A percentile compares a stretch with the other conserved stretches of the same genome.
Evolutionary conservation across 164 flowering plant species (phyloP).

Genomic region (Magnolia changhungtana): DNA sequence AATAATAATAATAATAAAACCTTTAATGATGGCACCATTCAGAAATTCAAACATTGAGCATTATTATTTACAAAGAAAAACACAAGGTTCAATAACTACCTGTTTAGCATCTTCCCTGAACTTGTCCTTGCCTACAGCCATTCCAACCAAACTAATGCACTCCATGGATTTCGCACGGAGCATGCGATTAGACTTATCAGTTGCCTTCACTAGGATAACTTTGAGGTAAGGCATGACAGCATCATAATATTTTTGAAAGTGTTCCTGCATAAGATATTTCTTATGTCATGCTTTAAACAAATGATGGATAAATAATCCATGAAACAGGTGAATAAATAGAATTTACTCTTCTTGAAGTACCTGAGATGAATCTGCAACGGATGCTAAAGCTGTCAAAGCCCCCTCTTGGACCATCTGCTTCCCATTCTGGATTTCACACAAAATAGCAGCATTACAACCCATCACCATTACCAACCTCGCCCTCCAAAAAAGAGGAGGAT

Average conservation of each 20-base stretch:
- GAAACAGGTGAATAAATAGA: neutral
- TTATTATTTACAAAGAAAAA: neutral
- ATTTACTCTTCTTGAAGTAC: conserved; percentile 28
- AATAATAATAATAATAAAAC: too few relatives aligned
- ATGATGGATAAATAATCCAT: neutral
- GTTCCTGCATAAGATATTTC: conserved; percentile 46
- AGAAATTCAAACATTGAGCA: neutral
- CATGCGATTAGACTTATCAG: conserved; percentile 93
- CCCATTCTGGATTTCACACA: conserved; percentile 58
- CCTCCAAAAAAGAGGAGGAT: neutral
- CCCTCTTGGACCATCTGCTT: conserved; percentile 99
- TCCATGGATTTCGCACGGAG: conserved; percentile 99
- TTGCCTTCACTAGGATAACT: conserved; percentile 85
- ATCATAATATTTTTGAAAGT: conserved; percentile 95
- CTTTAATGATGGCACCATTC: neutral
- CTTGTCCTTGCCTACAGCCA: conserved; percentile 99
- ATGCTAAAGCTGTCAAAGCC: conserved; percentile 98
- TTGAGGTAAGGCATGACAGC: conserved; percentile 97
- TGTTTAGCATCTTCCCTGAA: conserved; percentile 97
- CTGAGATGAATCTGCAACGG: conserved; percentile 99
- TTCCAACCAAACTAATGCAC: conserved; percentile 98
- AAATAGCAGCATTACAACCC: neutral
- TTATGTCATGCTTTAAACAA: neutral
- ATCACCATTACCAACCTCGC: neutral
- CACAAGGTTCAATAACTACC: conserved; percentile 33